These are phyloP conservation scores for Diplogelasinospora grovesii DNA, from an alignment of 495 filamentous ascomycete genomes.

Conservation along the genomic window DNA sequence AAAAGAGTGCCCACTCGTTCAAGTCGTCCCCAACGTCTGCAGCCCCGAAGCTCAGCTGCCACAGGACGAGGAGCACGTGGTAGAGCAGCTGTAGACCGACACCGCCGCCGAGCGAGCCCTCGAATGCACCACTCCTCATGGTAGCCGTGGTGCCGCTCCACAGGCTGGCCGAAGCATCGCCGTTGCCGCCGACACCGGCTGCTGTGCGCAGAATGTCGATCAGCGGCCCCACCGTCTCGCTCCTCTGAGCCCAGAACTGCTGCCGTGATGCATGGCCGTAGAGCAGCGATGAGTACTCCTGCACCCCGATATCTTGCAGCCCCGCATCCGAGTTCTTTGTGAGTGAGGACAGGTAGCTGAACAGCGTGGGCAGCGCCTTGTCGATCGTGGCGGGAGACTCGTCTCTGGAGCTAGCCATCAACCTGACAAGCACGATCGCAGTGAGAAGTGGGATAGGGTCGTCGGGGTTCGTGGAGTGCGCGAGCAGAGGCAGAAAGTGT, in stretches of 20 bases:
- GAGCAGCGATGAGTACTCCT: conserved; percentile 82
- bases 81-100: conserved; percentile 93
- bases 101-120: conserved; percentile 65
- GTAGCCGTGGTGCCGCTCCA: conserved; percentile 57
- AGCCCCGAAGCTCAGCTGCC: conserved; percentile 94
- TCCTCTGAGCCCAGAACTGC: conserved; percentile 81
- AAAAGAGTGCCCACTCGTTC: conserved; percentile 56
- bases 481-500: conserved; percentile 79
- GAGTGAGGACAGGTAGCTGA: conserved; percentile 75
- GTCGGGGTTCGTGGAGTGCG: conserved; percentile 71
- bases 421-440: conserved; percentile 74
- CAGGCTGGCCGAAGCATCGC: conserved; percentile 57
- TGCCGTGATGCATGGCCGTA: conserved; percentile 66
- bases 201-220: conserved; percentile 77
- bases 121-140: conserved; percentile 46
- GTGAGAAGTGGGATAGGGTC: conserved; percentile 85
- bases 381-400: conserved; percentile 53
- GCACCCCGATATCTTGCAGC: conserved; percentile 91
- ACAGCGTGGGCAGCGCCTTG: conserved; percentile 72
- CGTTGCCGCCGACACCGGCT: conserved; percentile 56
- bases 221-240: conserved; percentile 75
- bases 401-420: conserved; percentile 66
- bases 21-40: conserved; percentile 75
- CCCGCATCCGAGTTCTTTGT: conserved; percentile 72
- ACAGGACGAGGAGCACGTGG: conserved; percentile 83